Base-by-base conservation (phyloP, 2,329 filamentous ascomycete genomes). In the Penicillium sp. region DNA sequence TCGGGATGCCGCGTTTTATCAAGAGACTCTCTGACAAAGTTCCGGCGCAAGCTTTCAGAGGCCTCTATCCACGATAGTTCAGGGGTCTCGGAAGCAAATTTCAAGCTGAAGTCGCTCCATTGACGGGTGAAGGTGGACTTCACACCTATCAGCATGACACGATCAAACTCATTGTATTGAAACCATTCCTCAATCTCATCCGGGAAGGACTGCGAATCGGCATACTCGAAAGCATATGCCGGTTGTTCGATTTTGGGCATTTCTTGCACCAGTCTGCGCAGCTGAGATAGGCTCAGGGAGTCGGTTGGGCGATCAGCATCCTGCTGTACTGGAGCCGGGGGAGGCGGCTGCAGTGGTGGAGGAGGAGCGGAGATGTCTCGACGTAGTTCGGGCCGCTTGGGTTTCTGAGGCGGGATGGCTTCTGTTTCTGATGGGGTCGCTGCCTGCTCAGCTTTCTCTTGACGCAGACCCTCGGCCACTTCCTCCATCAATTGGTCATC, bases 181-280 rank as follows among this genome's bases (percentile, higher is more conserved):
- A 99, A 99, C 94, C 94, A 99, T 75, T 99, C 94, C 68, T 97
- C 91, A 41, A 99, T 80, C 77, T 99, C 94, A 58, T 94, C 90
- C 15, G 89, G 85, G 62, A 96, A 87, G 0, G 84, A 78, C 18
- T 87, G 86, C 49, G 83, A 82, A 70, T 93, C 89, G 21, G 82
- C 77, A 74, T 93, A 93, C 57, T 83, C 84, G 69, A 96, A 99
- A 54, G 94, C 91, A 77, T 99, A 99, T 9, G 85, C 84, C 36
- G 82, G 78, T 43, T 87, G 83, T 59, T 91, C 88, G 45, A 80
- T 68, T 57, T 83, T 84, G 13, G 88, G 88, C 60, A 90, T 85
- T 52, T 92, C 89, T 56, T 85, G 83, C 15, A 92, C 87, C 47
- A 92, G 82, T 59, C 84, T 84, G 58, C 84, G 83, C 43, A 93